Conservation (phyloP, 2,329 filamentous ascomycete genomes). For the Ophiostoma angusticollis region DNA sequence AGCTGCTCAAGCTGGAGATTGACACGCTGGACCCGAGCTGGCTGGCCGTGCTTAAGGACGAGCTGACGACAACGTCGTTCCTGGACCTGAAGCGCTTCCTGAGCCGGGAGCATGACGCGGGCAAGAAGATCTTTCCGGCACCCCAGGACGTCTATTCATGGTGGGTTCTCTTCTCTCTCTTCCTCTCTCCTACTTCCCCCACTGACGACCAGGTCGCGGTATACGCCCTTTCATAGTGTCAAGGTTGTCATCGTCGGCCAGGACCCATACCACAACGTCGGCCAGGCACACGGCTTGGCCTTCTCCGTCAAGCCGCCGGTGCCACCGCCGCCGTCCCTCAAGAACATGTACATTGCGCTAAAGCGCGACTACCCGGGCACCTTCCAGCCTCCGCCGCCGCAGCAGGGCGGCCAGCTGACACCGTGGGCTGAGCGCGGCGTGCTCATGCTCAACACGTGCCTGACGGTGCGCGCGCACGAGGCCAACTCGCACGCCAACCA, state of each 20-base stretch:
- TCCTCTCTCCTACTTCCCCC: no score
- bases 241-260: conserved; percentile 91
- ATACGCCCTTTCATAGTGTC: conserved; percentile 77
- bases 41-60: conserved; percentile 79
- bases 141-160: conserved; percentile 87
- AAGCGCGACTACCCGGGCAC: conserved; percentile 81
- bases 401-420: conserved; percentile 69
- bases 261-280: conserved; percentile 91
- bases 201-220: conserved; percentile 90
- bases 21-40: conserved; percentile 85
- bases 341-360: conserved; percentile 85
- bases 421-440: conserved; percentile 93
- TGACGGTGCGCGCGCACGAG: conserved; percentile 83
- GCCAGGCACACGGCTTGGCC: conserved; percentile 90
- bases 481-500: conserved; percentile 74
- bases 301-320: conserved; percentile 91
- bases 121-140: conserved; percentile 77
- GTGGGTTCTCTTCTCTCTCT: conserved; percentile 32
- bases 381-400: conserved; percentile 58
- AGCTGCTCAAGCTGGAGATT: conserved; percentile 78
- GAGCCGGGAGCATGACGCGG: conserved; percentile 58
- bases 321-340: conserved; percentile 73
- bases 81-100: conserved; percentile 80
- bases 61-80: conserved; percentile 67
- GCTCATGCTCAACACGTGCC: conserved; percentile 83